Conservation (phyloP, 2,329 filamentous ascomycete genomes). For the Penicillium sp. region DNA sequence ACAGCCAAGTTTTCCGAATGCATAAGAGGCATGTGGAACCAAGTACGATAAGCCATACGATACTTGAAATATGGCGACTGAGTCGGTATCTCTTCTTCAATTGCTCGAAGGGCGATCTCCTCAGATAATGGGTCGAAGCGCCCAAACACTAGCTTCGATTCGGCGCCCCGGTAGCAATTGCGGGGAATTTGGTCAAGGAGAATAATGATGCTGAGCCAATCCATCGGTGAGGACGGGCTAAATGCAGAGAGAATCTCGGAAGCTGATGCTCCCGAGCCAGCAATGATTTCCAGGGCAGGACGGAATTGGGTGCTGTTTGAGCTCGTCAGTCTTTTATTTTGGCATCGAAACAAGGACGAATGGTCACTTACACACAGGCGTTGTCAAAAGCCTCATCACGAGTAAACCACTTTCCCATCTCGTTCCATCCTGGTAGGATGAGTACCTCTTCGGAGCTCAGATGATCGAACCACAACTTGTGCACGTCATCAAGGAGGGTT, state of each 20-base stretch:
- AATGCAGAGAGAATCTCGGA: conserved; percentile 16
- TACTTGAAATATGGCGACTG: conserved; percentile 32
- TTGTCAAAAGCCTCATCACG: conserved; percentile 19
- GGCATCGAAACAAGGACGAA: not conserved
- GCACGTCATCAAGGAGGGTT: conserved; percentile 18
- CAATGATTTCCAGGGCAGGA: conserved; percentile 17
- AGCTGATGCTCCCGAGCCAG: conserved; percentile 14
- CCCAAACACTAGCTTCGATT: conserved; percentile 49
- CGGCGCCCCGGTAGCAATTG: conserved; percentile 57
- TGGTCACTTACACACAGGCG: conserved; percentile 18
- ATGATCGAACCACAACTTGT: conserved; percentile 27
- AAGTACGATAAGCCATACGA: conserved; percentile 46
- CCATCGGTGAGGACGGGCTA: conserved; percentile 12
- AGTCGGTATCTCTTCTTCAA: conserved; percentile 30
- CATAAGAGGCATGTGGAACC: conserved; percentile 61
- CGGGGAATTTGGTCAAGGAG: conserved; percentile 64
- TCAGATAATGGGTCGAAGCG: conserved; percentile 57
- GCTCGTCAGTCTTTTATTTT: not conserved
- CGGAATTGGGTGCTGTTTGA: conserved; percentile 17
- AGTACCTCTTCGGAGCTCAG: conserved; percentile 14
- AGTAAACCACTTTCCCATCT: conserved; percentile 23
- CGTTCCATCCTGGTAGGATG: conserved; percentile 16
- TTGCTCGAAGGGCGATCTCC: conserved; percentile 45
- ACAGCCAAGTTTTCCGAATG: conserved; percentile 46
- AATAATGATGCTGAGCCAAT: conserved; percentile 51